These are phyloP conservation scores for Aspergillus brunneoviolaceus DNA, from an alignment of 2,329 filamentous ascomycete species.

Conservation along the genomic window DNA sequence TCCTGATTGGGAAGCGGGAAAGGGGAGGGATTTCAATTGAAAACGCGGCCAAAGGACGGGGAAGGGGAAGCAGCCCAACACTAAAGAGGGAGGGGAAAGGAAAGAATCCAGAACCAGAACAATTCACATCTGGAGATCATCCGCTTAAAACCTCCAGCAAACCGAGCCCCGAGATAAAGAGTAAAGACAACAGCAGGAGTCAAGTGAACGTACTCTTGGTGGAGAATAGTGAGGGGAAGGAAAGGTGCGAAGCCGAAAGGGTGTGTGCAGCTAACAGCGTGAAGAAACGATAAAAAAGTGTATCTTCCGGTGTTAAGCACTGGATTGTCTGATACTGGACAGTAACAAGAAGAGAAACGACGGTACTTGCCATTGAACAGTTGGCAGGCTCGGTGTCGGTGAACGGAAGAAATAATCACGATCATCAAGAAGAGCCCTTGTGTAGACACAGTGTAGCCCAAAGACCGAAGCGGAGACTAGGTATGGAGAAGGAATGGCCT, in stretches of 20 bases:
- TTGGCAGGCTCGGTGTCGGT: not conserved
- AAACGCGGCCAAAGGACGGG: constrained; percentile 1
- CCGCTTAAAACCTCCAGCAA: not conserved
- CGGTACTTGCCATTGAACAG: not conserved
- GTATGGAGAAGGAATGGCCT: constrained; percentile 14
- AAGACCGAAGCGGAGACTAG: constrained; percentile 8
- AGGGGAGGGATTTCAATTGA: not conserved
- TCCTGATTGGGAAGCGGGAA: not conserved
- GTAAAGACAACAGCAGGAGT: not conserved
- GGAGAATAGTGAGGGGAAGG: not conserved
- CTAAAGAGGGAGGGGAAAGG: not conserved
- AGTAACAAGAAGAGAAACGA: not conserved
- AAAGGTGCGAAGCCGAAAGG: not conserved
- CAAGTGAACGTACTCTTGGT: constrained; percentile 4
- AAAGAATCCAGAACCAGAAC: not conserved
- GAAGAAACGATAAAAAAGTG: too few relatives aligned
- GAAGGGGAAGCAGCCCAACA: constrained; percentile 10
- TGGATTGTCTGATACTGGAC: not conserved
- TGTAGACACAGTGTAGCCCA: constrained; percentile 5
- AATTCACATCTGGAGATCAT: not conserved
- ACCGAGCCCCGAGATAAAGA: not conserved
- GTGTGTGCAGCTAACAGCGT: not conserved
- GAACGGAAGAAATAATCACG: constrained; percentile 1
- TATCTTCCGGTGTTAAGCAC: not conserved
- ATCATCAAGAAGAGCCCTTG: constrained; percentile 2